Percentiles rank a stretch among this genome's conserved stretches.
These are phyloP conservation scores for Stenocarpella maydis DNA, from an alignment of 2,329 filamentous ascomycete species.

Conservation along the genomic window DNA sequence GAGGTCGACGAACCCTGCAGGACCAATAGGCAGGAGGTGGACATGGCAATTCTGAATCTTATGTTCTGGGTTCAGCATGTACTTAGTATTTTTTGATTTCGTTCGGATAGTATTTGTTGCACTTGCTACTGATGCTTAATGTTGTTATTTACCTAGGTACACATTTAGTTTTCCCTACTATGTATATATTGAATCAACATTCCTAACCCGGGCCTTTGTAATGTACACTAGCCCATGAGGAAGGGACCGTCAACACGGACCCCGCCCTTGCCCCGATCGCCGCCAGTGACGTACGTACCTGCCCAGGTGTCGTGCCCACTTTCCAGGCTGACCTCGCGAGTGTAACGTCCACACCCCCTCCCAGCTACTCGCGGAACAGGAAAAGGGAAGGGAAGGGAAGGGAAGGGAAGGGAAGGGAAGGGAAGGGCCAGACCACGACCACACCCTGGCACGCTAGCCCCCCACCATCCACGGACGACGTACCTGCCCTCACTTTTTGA, in stretches of 20 bases:
- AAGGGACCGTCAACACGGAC: too few relatives aligned
- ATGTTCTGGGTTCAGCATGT: neutral
- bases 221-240: too few relatives aligned
- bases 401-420: too few relatives aligned
- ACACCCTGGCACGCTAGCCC: neutral
- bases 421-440: neutral
- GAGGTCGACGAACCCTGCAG: neutral
- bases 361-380: neutral
- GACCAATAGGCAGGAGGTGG: slow-evolving; percentile 4
- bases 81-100: too few relatives aligned
- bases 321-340: neutral
- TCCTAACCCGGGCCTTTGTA: slow-evolving; percentile 5
- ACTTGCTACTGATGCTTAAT: neutral
- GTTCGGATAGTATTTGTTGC: neutral
- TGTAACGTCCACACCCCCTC: neutral
- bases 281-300: slow-evolving; percentile 17
- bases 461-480: neutral
- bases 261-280: neutral
- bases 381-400: neutral
- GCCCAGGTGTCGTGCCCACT: too few relatives aligned
- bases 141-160: neutral
- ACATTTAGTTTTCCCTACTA: too few relatives aligned
- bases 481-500: neutral
- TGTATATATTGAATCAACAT: neutral
- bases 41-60: slow-evolving; percentile 20